Evolutionary conservation across 768 basidiomycete genomes (phyloP).

Genomic region (Leccinum disarticulatum): DNA sequence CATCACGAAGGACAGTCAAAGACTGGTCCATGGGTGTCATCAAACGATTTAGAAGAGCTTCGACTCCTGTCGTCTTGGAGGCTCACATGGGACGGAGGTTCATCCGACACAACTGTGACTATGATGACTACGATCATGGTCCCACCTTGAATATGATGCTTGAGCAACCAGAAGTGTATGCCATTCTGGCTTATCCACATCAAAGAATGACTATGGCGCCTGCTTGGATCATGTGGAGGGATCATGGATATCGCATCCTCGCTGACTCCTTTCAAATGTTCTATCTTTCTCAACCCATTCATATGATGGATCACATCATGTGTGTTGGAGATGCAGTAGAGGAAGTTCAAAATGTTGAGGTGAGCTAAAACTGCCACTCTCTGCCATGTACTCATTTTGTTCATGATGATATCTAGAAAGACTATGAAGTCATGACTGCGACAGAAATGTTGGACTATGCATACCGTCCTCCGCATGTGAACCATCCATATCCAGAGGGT

Average conservation of each 20-base stretch:
- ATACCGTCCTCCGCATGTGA: too few relatives aligned
- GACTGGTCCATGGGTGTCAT: too few relatives aligned
- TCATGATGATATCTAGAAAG: too few relatives aligned
- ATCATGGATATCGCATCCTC: constrained; percentile 10
- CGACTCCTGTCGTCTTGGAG: neutral
- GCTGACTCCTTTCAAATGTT: constrained; percentile 9
- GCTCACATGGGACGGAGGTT: neutral
- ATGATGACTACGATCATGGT: constrained; percentile 11
- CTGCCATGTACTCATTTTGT: too few relatives aligned
- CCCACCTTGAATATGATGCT: constrained; percentile 11
- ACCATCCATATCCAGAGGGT: neutral
- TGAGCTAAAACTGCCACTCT: too few relatives aligned
- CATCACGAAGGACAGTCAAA: too few relatives aligned
- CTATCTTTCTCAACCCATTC: neutral
- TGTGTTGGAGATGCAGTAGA: neutral
- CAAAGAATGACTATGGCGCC: neutral
- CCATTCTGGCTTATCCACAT: neutral
- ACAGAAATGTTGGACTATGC: neutral
- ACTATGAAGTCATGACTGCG: neutral
- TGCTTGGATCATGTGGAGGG: constrained; percentile 11
- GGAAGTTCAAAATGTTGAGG: too few relatives aligned
- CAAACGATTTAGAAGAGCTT: neutral
- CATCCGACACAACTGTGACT: neutral
- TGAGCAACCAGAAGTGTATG: constrained; percentile 1
- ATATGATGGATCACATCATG: constrained; percentile 2